phyloP scores from a whole-genome alignment of 2,329 filamentous ascomycete species.

The Fusarium avenaceum region DNA sequence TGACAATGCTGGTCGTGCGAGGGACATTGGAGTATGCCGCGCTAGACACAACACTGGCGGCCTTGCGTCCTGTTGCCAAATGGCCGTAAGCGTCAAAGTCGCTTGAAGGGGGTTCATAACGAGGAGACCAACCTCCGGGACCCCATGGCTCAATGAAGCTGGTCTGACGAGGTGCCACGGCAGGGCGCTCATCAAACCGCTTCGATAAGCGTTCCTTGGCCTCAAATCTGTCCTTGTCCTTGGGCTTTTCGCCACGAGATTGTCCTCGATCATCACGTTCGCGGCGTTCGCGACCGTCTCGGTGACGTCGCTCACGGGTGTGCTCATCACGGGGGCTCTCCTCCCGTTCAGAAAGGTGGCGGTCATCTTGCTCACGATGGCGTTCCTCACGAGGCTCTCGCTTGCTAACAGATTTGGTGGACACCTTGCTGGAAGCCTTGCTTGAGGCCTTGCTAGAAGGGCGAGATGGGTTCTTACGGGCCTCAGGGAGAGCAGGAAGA shows the following conservation, averaged over 20 bases:
- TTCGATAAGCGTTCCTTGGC: constrained; percentile 55
- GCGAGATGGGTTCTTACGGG: constrained; percentile 49
- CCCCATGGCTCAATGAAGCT: constrained; percentile 56
- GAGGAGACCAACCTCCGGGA: constrained; percentile 51
- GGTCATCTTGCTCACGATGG: constrained; percentile 43
- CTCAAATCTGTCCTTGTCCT: constrained; percentile 50
- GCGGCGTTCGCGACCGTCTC: constrained; percentile 46
- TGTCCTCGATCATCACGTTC: constrained; percentile 47
- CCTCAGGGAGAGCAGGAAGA: constrained; percentile 47
- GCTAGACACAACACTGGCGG: constrained; percentile 45
- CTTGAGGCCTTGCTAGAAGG: constrained; percentile 50
- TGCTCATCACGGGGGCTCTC: constrained; percentile 44
- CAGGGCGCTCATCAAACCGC: constrained; percentile 55
- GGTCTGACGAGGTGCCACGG: constrained; percentile 46
- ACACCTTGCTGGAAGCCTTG: constrained; percentile 49
- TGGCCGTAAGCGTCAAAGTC: constrained; percentile 49
- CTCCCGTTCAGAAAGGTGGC: constrained; percentile 42
- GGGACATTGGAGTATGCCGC: constrained; percentile 50
- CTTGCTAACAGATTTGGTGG: constrained; percentile 42
- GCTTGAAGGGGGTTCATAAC: constrained; percentile 45
- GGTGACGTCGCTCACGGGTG: constrained; percentile 36
- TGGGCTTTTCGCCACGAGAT: constrained; percentile 46
- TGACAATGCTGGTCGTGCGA: constrained; percentile 49
- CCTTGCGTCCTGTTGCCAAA: constrained; percentile 48
- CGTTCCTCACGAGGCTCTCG: constrained; percentile 48